phyloP scores from a whole-genome alignment of 2,329 filamentous ascomycete species.

The Elsinoe arachidis region DNA sequence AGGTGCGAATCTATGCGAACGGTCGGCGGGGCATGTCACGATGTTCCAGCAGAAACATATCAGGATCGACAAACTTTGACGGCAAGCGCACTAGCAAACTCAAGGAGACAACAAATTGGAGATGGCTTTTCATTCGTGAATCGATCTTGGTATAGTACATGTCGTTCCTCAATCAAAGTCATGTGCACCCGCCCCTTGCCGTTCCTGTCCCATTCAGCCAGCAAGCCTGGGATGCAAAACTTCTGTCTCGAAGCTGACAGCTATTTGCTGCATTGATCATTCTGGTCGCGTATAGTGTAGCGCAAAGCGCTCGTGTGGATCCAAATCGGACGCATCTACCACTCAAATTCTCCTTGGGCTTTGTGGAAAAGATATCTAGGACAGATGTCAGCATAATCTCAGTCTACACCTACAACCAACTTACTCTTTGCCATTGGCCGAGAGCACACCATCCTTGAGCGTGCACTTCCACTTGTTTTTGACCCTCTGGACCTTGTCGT shows the following conservation, averaged over 20 bases:
- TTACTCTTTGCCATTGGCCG: slow-evolving; percentile 82
- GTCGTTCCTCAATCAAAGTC: background rate
- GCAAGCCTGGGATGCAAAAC: background rate
- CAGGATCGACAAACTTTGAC: background rate
- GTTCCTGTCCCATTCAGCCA: background rate
- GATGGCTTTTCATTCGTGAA: background rate
- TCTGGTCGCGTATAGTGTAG: slow-evolving; percentile 1
- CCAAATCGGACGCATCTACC: slow-evolving; percentile 48
- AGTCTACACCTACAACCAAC: slow-evolving; percentile 21
- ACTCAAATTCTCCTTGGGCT: slow-evolving; percentile 94
- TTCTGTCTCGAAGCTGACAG: too few species aligned
- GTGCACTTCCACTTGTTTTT: slow-evolving; percentile 99
- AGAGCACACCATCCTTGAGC: slow-evolving; percentile 91
- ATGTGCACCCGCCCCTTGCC: background rate
- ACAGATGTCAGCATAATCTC: slow-evolving; percentile 18
- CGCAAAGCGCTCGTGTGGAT: background rate
- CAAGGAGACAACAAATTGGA: background rate
- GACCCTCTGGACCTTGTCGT: slow-evolving; percentile 96
- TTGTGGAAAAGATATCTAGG: slow-evolving; percentile 88
- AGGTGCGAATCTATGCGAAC: background rate
- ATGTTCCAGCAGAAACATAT: background rate
- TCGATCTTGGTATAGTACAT: slow-evolving; percentile 9
- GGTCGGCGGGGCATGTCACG: background rate
- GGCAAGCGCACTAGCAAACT: background rate
- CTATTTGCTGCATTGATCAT: background rate